A percentile compares a stretch with the other conserved stretches of the same genome.
These are phyloP conservation scores for Dorcoceras hygrometricum DNA, from an alignment of 257 asterid genomes.

Conservation along the genomic window DNA sequence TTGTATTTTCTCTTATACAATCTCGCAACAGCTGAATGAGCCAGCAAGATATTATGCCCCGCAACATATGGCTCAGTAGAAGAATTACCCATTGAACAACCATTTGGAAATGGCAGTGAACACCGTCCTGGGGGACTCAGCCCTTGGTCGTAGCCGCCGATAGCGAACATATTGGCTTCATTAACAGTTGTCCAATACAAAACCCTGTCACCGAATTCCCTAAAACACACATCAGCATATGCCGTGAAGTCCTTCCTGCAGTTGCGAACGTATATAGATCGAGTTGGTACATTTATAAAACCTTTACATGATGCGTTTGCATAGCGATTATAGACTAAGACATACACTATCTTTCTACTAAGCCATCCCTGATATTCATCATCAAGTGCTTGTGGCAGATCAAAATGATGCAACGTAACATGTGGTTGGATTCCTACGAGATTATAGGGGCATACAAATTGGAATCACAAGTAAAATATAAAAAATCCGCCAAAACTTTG, in stretches of 20 bases:
- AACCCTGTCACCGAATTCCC: slow-evolving; percentile 61
- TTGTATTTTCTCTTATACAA: slow-evolving; percentile 41
- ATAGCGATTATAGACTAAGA: no score
- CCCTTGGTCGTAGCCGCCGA: slow-evolving; percentile 50
- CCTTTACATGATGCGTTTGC: no score
- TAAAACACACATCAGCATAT: slow-evolving; percentile 54
- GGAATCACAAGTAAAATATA: not conserved
- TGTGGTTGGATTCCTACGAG: slow-evolving; percentile 54
- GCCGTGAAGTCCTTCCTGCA: slow-evolving; percentile 54
- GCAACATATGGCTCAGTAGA: slow-evolving; percentile 44
- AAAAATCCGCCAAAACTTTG: not conserved
- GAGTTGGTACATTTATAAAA: no score
- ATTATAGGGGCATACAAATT: not conserved
- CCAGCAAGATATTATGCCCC: slow-evolving; percentile 47
- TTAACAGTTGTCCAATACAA: slow-evolving; percentile 56
- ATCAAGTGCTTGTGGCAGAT: slow-evolving; percentile 52
- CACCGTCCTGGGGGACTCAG: slow-evolving; percentile 45
- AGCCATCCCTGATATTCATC: slow-evolving; percentile 58
- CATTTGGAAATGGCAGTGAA: slow-evolving; percentile 22
- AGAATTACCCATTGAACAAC: slow-evolving; percentile 40
- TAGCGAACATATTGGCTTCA: slow-evolving; percentile 44
- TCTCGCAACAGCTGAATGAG: slow-evolving; percentile 40
- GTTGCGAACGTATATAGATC: no score
- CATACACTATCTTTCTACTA: slow-evolving; percentile 47
- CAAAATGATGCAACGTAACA: slow-evolving; percentile 40